These are phyloP conservation scores for Pycnococcus provasolii DNA, from an alignment of 139 green algal species.

Conservation along the genomic window DNA sequence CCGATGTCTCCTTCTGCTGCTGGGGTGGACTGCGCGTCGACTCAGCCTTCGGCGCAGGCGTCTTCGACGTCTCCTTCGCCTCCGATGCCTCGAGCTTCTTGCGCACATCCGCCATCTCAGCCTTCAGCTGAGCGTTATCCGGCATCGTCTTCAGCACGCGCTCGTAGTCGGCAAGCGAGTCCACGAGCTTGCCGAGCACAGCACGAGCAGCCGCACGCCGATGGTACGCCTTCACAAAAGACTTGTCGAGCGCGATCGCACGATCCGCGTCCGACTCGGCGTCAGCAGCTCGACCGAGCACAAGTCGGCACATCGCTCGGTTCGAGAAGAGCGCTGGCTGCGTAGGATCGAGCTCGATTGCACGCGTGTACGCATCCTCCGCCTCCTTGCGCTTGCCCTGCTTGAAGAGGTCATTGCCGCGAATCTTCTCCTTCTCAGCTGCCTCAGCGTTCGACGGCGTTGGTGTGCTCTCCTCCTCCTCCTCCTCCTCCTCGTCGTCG, in stretches of 20 bases:
- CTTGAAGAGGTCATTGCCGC: slow-evolving; percentile 67
- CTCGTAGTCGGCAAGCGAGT: neutral
- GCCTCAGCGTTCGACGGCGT: slow-evolving; percentile 17
- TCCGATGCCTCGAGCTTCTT: neutral
- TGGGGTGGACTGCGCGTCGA: no score
- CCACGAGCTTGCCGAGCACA: neutral
- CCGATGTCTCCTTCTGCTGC: no score
- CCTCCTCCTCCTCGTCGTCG: slow-evolving; percentile 1
- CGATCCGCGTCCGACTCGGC: neutral
- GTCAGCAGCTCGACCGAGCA: neutral
- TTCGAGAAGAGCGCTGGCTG: neutral
- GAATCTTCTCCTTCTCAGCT: slow-evolving; percentile 50
- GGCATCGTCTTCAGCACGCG: neutral
- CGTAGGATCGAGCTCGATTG: slow-evolving; percentile 39
- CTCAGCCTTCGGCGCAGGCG: no score
- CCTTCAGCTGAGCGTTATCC: neutral
- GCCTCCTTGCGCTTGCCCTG: slow-evolving; percentile 48
- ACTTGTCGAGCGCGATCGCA: neutral
- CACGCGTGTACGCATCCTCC: slow-evolving; percentile 33
- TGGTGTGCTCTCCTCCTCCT: neutral
- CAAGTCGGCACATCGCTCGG: neutral
- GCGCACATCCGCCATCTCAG: neutral
- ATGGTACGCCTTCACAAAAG: neutral
- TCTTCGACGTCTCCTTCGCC: no score
- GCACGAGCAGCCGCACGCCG: neutral